phyloP scores from a whole-genome alignment of 140 eudicot species.

The Senecio squalidus region DNA sequence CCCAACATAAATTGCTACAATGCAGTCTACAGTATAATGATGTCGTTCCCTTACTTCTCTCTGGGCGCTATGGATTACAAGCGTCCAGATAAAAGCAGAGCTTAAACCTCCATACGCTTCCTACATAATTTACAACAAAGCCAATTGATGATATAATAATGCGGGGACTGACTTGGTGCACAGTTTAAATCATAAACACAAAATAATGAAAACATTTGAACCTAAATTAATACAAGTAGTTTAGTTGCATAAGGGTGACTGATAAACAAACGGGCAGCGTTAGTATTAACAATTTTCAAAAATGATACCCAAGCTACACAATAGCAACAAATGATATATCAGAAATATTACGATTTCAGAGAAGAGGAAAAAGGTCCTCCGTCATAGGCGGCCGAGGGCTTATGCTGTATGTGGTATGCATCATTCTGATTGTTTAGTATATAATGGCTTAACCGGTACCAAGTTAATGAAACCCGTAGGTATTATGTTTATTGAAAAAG shows the following conservation, averaged over 20 bases:
- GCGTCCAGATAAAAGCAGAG: slow-evolving; percentile 78
- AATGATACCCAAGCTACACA: too few species aligned
- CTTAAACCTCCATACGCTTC: slow-evolving; percentile 96
- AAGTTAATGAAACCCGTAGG: too few species aligned
- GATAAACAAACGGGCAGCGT: neutral
- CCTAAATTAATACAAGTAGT: neutral
- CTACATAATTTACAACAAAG: slow-evolving; percentile 33
- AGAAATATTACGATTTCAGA: too few species aligned
- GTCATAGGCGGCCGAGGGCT: too few species aligned
- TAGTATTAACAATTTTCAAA: too few species aligned
- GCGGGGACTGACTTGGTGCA: neutral
- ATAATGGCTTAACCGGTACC: too few species aligned
- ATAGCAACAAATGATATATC: too few species aligned
- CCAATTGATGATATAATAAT: neutral
- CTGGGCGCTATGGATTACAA: slow-evolving; percentile 88
- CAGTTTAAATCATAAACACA: neutral
- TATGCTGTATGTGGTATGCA: too few species aligned
- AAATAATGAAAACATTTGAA: neutral
- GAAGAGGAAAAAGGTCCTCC: too few species aligned
- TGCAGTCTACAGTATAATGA: slow-evolving; percentile 72
- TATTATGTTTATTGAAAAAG: too few species aligned
- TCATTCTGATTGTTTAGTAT: too few species aligned
- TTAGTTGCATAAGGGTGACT: neutral
- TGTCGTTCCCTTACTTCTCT: slow-evolving; percentile 83
- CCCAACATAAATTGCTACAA: slow-evolving; percentile 82